Base-by-base conservation (phyloP, 2,329 filamentous ascomycete genomes). In the Calonectria pauciramosa region DNA sequence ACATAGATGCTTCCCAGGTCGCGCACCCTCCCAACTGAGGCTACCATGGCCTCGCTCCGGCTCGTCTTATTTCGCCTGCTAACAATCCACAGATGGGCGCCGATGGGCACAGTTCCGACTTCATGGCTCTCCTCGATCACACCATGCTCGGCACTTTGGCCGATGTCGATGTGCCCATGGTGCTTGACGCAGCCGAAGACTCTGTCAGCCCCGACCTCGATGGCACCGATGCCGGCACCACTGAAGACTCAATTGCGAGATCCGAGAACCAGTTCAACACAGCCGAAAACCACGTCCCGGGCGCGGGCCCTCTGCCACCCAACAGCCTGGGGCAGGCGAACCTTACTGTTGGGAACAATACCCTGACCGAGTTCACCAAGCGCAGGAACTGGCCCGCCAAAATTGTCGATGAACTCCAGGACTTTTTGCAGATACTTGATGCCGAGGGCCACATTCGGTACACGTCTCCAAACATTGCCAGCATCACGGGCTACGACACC, bases 351-450 rank as follows among this genome's bases (percentile, higher is more conserved):
- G 83, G 82, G 75, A 83, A 84, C 70, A 89, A 83, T 80, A 88
- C 87, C 20, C 80, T 91, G 76, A 91, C 89, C 74, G 90, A 91
- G 82, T 91, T 91, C 75, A 91, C 90, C 56, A 91, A 91, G 83
- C 86, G 90, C 79, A 87, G 89, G 74, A 91, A 97, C 83, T 98
- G 96, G 96, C 94, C 95, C 20, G 94, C 96, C 83, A 94, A 95
- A 78, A 93, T 98, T 16, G 91, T 98, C 30, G 95, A 97, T 84
- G 96, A 98, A 87, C 88, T 99, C 79, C 94, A 94, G 82, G 96
- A 98, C 84, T 92, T 98, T 79, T 86, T 98, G 70, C 93, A 98
- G 82, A 96, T 99, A 73, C 90, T 99, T 67, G 96, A 95, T 60
- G 91, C 95, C 30, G 93, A 97, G 80, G 95, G 96, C 47, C 92